A percentile compares a stretch with the other conserved stretches of the same genome.
phyloP scores from a whole-genome alignment of 768 basidiomycete species.

The Tricholoma saponaceum region DNA sequence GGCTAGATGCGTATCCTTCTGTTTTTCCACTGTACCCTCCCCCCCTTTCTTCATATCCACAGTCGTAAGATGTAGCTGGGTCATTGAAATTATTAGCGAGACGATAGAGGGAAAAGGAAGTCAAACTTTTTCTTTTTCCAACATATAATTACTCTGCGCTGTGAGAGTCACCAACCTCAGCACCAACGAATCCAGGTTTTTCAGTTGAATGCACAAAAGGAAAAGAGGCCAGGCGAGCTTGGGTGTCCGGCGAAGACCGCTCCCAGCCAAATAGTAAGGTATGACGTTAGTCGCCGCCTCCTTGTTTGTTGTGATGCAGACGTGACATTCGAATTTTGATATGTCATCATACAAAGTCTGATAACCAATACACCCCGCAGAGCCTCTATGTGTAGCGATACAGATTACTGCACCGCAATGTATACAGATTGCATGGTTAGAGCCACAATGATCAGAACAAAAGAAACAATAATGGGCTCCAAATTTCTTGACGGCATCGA shows the following conservation, averaged over 20 bases:
- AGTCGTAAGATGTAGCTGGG: neutral
- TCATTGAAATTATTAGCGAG: neutral
- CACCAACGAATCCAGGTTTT: neutral
- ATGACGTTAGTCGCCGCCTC: neutral
- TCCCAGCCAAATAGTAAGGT: neutral
- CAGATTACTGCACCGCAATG: neutral
- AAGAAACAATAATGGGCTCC: neutral
- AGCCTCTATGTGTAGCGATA: neutral
- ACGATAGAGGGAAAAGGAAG: neutral
- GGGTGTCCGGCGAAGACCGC: neutral
- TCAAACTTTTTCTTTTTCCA: neutral
- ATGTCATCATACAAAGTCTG: neutral
- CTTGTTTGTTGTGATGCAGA: neutral
- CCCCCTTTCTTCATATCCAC: neutral
- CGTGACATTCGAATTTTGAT: neutral
- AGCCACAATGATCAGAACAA: neutral
- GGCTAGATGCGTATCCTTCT: neutral
- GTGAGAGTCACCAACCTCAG: neutral
- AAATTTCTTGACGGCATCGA: neutral
- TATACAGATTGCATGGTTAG: neutral
- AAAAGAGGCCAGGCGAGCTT: neutral
- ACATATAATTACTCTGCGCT: neutral
- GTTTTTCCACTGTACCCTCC: neutral
- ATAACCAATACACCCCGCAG: neutral
- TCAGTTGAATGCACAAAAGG: neutral